phyloP scores from a whole-genome alignment of 331 rosid genomes.

The Arachis monticola region DNA sequence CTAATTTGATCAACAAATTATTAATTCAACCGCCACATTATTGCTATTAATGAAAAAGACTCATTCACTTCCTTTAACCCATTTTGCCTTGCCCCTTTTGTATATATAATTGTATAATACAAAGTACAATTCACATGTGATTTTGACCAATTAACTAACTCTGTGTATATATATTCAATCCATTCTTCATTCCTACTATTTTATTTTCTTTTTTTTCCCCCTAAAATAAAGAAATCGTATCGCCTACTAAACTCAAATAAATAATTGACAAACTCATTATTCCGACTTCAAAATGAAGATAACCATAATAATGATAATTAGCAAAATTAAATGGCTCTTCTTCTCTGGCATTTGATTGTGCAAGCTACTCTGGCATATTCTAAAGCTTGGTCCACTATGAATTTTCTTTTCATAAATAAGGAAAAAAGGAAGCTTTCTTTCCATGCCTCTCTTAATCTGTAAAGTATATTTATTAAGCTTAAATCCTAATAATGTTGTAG shows the following conservation, averaged over 20 bases:
- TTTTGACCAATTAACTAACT: conserved; percentile 46
- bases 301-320: conserved; percentile 33
- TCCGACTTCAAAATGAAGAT: conserved; percentile 37
- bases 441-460: background rate
- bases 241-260: conserved; percentile 8
- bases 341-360: conserved; percentile 31
- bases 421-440: conserved; percentile 9
- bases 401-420: conserved; percentile 29
- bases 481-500: background rate
- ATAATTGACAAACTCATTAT: background rate
- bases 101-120: background rate
- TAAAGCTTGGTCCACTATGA: conserved; percentile 32
- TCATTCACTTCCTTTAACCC: conserved; percentile 4
- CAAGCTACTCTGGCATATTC: conserved; percentile 29
- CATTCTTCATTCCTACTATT: background rate
- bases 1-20: conserved; percentile 24
- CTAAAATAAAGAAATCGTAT: no score
- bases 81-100: background rate
- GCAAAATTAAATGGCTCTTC: conserved; percentile 4
- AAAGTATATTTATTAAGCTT: conserved; percentile 8
- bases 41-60: conserved; percentile 27
- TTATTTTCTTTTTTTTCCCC: background rate
- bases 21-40: conserved; percentile 19
- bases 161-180: conserved; percentile 1
- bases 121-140: conserved; percentile 25